These are phyloP conservation scores for Talaromyces sp. DNA, from an alignment of 2,329 filamentous ascomycete genomes.

Conservation along the genomic window DNA sequence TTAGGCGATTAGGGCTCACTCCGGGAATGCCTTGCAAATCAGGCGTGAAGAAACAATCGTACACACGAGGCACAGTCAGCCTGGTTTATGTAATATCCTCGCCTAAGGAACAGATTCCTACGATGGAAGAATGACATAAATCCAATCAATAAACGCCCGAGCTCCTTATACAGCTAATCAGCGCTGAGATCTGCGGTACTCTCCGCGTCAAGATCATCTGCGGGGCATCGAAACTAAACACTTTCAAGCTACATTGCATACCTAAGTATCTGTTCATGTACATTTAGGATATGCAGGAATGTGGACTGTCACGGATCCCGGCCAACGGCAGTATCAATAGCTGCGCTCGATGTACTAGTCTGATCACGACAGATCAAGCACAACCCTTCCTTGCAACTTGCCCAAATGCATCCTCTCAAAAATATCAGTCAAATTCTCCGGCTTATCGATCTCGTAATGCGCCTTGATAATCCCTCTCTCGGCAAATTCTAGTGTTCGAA, in stretches of 20 bases:
- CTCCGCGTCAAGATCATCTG: neutral
- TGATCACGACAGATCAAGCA: slow-evolving; percentile 41
- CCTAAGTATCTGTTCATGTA: neutral
- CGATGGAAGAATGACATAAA: neutral
- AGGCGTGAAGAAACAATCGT: neutral
- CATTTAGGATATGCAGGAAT: neutral
- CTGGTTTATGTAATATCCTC: neutral
- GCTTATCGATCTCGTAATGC: slow-evolving; percentile 45
- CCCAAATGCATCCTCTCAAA: slow-evolving; percentile 47
- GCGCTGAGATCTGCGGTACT: neutral
- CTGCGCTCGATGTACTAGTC: neutral
- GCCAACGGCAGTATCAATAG: neutral
- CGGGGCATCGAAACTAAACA: neutral
- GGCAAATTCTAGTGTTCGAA: slow-evolving; percentile 49
- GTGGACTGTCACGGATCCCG: neutral
- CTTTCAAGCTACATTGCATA: neutral
- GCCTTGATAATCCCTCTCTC: slow-evolving; percentile 48
- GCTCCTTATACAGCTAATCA: neutral
- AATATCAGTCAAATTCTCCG: slow-evolving; percentile 46
- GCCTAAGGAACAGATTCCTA: neutral
- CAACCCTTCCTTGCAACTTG: slow-evolving; percentile 46
- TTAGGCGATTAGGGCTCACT: neutral
- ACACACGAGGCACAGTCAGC: slow-evolving; percentile 3
- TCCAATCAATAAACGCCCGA: neutral
- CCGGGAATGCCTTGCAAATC: slow-evolving; percentile 2